Conservation (phyloP, 2,329 filamentous ascomycete genomes). For the Venturia nashicola region DNA sequence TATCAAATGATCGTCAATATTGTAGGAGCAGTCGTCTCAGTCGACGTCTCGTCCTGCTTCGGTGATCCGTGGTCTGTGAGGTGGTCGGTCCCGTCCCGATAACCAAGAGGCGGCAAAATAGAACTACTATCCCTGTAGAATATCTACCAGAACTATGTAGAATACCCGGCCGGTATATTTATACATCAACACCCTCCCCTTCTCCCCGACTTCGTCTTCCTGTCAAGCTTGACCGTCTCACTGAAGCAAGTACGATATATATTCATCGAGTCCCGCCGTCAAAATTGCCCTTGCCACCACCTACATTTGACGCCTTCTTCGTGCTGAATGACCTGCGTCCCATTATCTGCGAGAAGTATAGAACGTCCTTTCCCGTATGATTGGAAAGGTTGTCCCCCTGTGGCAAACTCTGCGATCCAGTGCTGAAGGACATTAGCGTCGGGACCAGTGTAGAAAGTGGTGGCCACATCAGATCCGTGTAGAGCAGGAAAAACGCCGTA, state of each 20-base stretch:
- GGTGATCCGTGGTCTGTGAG: background rate
- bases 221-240: too few relatives aligned
- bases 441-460: conserved; percentile 39
- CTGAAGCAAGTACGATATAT: background rate
- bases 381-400: conserved; percentile 5
- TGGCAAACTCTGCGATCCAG: background rate
- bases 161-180: background rate
- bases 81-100: background rate
- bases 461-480: conserved; percentile 40
- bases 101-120: too few relatives aligned
- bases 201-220: background rate
- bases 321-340: background rate
- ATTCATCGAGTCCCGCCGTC: background rate
- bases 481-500: conserved; percentile 41
- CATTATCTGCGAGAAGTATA: background rate
- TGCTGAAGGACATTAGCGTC: background rate
- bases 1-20: too few relatives aligned
- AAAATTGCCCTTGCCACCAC: background rate
- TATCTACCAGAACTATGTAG: too few relatives aligned
- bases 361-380: conserved; percentile 8
- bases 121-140: too few relatives aligned
- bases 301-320: background rate
- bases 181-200: background rate
- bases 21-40: background rate
- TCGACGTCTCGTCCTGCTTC: background rate